Percentiles rank a stretch among this genome's conserved stretches.
Evolutionary conservation across 2,329 filamentous ascomycete genomes (phyloP).

Genomic region (Grosmannia huntii): DNA sequence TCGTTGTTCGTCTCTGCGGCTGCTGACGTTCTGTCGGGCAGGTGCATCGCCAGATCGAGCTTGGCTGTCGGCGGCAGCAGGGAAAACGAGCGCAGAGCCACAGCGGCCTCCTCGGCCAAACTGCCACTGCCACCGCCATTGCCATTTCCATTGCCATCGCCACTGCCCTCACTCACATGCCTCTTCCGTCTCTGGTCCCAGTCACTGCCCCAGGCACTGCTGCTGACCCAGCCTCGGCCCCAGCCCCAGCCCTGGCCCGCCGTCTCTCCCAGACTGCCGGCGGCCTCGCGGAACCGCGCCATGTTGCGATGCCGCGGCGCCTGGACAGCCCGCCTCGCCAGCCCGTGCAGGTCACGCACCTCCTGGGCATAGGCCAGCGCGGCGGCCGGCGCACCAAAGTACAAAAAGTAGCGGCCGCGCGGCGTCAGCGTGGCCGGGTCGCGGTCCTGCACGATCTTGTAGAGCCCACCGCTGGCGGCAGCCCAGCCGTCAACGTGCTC

Average conservation of each 20-base stretch:
- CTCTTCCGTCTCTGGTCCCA: too few relatives aligned
- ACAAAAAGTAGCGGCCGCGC: slow-evolving; percentile 52
- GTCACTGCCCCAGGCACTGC: neutral
- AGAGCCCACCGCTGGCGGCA: slow-evolving; percentile 19
- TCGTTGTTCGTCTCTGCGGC: neutral
- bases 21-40: slow-evolving; percentile 4
- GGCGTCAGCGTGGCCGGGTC: slow-evolving; percentile 50
- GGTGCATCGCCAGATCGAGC: slow-evolving; percentile 13
- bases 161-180: too few relatives aligned
- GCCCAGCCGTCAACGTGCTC: slow-evolving; percentile 55
- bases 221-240: slow-evolving; percentile 5
- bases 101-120: slow-evolving; percentile 7
- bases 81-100: slow-evolving; percentile 16
- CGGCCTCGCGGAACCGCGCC: slow-evolving; percentile 18
- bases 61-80: slow-evolving; percentile 19
- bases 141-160: neutral
- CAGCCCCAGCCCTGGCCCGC: slow-evolving; percentile 1
- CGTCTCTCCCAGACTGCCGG: neutral
- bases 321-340: slow-evolving; percentile 16
- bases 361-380: slow-evolving; percentile 49
- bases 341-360: slow-evolving; percentile 33
- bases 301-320: slow-evolving; percentile 21
- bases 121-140: neutral
- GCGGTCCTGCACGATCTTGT: slow-evolving; percentile 48
- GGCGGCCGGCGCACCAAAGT: slow-evolving; percentile 49